Evolutionary conservation across 1,284 basidiomycete species (phyloP), one percentile per base, ranked within the genome.

Genomic region (Neonothopanus nambi): DNA sequence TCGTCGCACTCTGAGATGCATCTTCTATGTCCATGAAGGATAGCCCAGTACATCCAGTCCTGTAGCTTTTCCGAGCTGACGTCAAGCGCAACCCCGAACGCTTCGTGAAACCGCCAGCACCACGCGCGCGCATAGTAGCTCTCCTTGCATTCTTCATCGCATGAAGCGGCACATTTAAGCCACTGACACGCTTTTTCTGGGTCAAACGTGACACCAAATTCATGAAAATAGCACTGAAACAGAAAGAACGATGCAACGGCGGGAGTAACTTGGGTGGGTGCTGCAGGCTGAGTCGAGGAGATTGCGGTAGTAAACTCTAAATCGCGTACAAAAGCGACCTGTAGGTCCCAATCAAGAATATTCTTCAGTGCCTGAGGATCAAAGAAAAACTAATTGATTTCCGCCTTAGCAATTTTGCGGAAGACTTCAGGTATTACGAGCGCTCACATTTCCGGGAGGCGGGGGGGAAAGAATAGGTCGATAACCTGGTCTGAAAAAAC

Each of bases 51-150:
- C 20, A 56, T 47, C 54, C 54, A 51, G 13, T 46, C 20, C 13
- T 33, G 35, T 13, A 47, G n/a, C 5, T n/a, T 41, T 18, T 39
- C 36, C 5, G 18, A 12, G 11, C 38, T 21, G 4, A 52, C 38
- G 24, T 52, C 54, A 15, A 47, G 23, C 9, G 12, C 13, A 11
- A 56, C 54, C 3, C 40, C 23, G 1, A 51, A 38, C 5, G 54
- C 50, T 3, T 26, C n/a, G 30, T 56, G 54, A 17, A 56, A 37
- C 12, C 54, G 48, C 54, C 48, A 55, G 37, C 44, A 48, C 54
- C 54, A 51, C n/a, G 49, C 54, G 20, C 42, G 41, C n/a, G 54
- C 49, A 4, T 51, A 35, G 18, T 48, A 35, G 9, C 9, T 26
- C 36, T 52, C 49, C 38, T 51, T 12, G 21, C 54, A 56, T 24